phyloP scores from a whole-genome alignment of 2,329 filamentous ascomycete species.

The Colletotrichum graminicola region DNA sequence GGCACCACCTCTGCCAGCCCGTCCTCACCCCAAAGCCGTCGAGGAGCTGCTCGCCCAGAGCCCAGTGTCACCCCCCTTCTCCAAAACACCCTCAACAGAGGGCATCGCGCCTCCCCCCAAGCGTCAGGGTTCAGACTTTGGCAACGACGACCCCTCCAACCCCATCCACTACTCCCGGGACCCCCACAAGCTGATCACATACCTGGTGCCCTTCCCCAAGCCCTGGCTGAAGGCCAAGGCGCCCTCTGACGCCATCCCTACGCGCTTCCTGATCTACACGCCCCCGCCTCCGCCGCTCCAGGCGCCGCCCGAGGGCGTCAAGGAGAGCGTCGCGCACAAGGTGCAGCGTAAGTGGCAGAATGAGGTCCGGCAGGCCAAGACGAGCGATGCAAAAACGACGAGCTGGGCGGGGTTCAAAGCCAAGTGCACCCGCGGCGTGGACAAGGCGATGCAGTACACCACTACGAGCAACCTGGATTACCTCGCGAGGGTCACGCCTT shows the following conservation, averaged over 20 bases:
- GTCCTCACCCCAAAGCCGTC: constrained; percentile 30
- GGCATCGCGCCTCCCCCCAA: constrained; percentile 32
- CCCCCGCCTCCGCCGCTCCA: constrained; percentile 37
- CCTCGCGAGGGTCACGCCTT: constrained; percentile 31
- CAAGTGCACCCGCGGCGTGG: constrained; percentile 32
- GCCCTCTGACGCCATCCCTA: constrained; percentile 22
- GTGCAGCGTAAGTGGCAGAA: constrained; percentile 40
- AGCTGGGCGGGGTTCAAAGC: constrained; percentile 39
- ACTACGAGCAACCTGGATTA: constrained; percentile 38
- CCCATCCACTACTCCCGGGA: constrained; percentile 35
- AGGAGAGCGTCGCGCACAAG: constrained; percentile 37
- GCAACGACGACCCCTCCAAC: constrained; percentile 37
- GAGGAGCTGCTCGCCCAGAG: constrained; percentile 30
- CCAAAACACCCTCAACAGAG: constrained; percentile 32
- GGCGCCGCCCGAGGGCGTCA: constrained; percentile 36
- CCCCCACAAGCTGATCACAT: constrained; percentile 39
- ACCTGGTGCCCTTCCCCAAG: constrained; percentile 38
- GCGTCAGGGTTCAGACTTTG: constrained; percentile 32
- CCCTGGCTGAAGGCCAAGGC: constrained; percentile 30
- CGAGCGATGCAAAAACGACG: constrained; percentile 36
- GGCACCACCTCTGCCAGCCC: constrained; percentile 29
- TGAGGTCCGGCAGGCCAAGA: constrained; percentile 36
- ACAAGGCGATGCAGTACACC: constrained; percentile 39
- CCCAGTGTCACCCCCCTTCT: constrained; percentile 25
- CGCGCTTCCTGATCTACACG: constrained; percentile 36